A percentile compares a stretch with the other conserved stretches of the same genome.
Evolutionary conservation across 164 flowering plant species (phyloP).

Genomic region (Aristolochia contorta): DNA sequence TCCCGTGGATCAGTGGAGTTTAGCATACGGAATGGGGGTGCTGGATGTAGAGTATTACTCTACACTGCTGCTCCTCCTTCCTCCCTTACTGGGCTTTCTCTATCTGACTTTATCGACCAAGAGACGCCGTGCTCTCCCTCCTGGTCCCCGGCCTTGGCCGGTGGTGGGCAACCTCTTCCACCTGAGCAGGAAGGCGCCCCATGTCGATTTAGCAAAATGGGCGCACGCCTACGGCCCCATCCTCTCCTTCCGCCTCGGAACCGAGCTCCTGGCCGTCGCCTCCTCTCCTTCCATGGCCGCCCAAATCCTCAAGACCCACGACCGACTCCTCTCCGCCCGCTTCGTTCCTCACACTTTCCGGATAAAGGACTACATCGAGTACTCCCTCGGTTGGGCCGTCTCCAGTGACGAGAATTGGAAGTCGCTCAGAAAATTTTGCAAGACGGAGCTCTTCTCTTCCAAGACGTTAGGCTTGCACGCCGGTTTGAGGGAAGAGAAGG

Average conservation of each 20-base stretch:
- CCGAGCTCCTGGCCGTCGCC: constrained; percentile 20
- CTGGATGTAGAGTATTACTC: too few relatives aligned
- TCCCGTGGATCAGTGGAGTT: too few relatives aligned
- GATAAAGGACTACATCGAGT: neutral
- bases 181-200: too few relatives aligned
- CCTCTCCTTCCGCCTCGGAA: constrained; percentile 22
- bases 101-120: too few relatives aligned
- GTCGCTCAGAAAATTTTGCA: constrained; percentile 13
- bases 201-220: too few relatives aligned
- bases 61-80: too few relatives aligned
- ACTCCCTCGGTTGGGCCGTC: neutral
- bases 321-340: constrained; percentile 5
- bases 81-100: too few relatives aligned
- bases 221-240: constrained; percentile 21
- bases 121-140: too few relatives aligned
- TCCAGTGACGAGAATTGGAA: constrained; percentile 22
- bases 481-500: constrained; percentile 16
- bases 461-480: constrained; percentile 15
- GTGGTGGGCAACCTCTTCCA: too few relatives aligned
- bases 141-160: too few relatives aligned
- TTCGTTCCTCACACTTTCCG: constrained; percentile 1
- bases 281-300: constrained; percentile 23
- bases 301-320: constrained; percentile 31
- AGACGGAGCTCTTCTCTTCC: constrained; percentile 20
- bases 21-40: too few relatives aligned